phyloP scores from a whole-genome alignment of 1,284 basidiomycete genomes.

The Ceratobasidium sp. region DNA sequence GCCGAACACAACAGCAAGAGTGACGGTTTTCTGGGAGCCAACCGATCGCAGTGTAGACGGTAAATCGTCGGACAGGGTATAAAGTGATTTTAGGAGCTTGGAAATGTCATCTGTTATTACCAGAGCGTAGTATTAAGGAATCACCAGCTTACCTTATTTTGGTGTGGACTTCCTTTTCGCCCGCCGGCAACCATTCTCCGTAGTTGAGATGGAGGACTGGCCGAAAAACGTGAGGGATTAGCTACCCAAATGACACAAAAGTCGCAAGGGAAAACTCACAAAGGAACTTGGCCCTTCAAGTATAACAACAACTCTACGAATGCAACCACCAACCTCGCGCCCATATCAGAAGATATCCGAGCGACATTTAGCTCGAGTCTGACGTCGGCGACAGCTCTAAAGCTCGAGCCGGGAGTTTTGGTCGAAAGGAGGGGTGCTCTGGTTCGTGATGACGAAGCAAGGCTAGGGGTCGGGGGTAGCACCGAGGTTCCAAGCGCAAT shows the following conservation, averaged over 20 bases:
- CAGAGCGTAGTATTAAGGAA: not conserved
- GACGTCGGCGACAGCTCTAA: not conserved
- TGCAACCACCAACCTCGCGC: slow-evolving; percentile 18
- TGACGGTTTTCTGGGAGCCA: not conserved
- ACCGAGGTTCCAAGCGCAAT: not conserved
- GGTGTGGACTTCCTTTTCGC: slow-evolving; percentile 9
- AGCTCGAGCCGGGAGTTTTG: not conserved
- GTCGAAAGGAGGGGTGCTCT: not conserved
- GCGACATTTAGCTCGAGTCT: not conserved
- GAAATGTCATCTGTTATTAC: not conserved
- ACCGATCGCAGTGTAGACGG: slow-evolving; percentile 8
- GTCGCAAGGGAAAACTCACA: slow-evolving; percentile 2
- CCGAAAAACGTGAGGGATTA: not conserved
- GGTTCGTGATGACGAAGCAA: not conserved
- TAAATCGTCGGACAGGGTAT: slow-evolving; percentile 7
- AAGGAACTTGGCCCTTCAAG: slow-evolving; percentile 31
- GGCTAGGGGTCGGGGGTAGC: not conserved
- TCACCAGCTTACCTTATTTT: not conserved
- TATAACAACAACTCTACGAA: slow-evolving; percentile 21
- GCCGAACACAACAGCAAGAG: slow-evolving; percentile 17
- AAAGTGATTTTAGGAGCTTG: slow-evolving; percentile 18
- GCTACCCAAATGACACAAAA: not conserved
- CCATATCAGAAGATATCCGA: slow-evolving; percentile 9
- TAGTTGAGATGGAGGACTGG: slow-evolving; percentile 13
- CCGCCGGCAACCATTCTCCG: slow-evolving; percentile 20